Conservation (phyloP, 805 yeast genomes). For the Wickerhamomyces mucosus region DNA sequence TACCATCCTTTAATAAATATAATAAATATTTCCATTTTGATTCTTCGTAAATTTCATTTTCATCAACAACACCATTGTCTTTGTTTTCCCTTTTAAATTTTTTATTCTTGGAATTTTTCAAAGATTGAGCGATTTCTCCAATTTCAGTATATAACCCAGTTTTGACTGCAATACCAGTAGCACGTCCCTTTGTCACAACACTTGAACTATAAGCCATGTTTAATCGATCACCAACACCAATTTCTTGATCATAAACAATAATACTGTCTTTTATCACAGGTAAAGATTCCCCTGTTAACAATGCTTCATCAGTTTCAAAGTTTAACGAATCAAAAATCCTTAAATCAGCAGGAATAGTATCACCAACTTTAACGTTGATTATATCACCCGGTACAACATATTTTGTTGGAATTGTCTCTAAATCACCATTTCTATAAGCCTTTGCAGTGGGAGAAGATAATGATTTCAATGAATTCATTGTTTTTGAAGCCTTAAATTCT, state of each 20-base stretch:
- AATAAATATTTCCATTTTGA: slow-evolving; percentile 28
- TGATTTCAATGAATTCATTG: slow-evolving; percentile 64
- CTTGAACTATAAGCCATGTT: slow-evolving; percentile 68
- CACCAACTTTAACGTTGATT: slow-evolving; percentile 55
- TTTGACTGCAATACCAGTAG: slow-evolving; percentile 52
- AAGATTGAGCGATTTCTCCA: slow-evolving; percentile 60
- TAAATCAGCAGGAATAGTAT: slow-evolving; percentile 68
- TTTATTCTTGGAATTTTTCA: slow-evolving; percentile 34
- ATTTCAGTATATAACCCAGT: slow-evolving; percentile 71
- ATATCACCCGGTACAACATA: slow-evolving; percentile 71
- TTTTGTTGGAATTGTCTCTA: slow-evolving; percentile 46
- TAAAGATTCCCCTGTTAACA: slow-evolving; percentile 56
- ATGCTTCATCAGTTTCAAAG: slow-evolving; percentile 64
- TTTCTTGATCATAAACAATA: slow-evolving; percentile 27
- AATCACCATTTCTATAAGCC: slow-evolving; percentile 53
- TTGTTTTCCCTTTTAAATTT: slow-evolving; percentile 8
- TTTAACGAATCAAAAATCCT: slow-evolving; percentile 49
- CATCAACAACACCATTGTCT: slow-evolving; percentile 24
- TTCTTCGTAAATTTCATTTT: slow-evolving; percentile 15
- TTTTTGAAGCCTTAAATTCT: slow-evolving; percentile 66
- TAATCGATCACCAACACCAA: slow-evolving; percentile 65
- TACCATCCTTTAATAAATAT: slow-evolving; percentile 38
- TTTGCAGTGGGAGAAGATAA: slow-evolving; percentile 64
- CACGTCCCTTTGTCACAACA: slow-evolving; percentile 66
- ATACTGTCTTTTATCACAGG: slow-evolving; percentile 49